Percentiles rank a stretch among this genome's conserved stretches.
Conservation (phyloP, 495 filamentous ascomycete genomes). For the Aspergillus sclerotioniger region DNA sequence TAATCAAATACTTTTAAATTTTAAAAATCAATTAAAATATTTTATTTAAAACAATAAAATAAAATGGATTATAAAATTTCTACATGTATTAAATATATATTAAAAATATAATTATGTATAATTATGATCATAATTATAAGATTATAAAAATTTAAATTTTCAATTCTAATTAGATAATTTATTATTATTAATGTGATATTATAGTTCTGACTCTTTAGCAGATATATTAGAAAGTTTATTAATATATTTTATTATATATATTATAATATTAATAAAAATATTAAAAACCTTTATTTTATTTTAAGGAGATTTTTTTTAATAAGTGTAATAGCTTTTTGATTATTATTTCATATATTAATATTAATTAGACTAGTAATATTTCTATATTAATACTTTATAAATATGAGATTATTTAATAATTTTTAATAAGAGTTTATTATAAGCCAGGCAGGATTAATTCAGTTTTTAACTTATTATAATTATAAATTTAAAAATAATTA, state of each 20-base stretch:
- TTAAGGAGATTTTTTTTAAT: not conserved
- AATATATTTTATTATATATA: slow-evolving; percentile 2
- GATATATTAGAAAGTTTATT: slow-evolving; percentile 1
- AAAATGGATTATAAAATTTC: not conserved
- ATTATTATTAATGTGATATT: not conserved
- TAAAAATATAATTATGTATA: not conserved
- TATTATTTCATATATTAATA: no score
- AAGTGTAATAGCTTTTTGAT: slow-evolving; percentile 4
- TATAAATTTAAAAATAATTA: not conserved
- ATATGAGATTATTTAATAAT: not conserved
- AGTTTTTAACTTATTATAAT: no score
- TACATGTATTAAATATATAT: slow-evolving; percentile 4
- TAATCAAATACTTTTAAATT: not conserved
- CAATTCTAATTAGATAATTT: not conserved
- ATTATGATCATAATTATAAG: not conserved
- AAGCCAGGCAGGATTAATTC: no score
- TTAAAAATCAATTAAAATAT: not conserved
- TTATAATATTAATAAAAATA: not conserved
- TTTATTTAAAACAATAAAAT: not conserved
- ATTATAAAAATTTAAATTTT: not conserved
- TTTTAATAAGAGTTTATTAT: no score
- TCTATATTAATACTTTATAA: no score
- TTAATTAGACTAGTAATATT: no score
- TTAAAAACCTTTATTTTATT: not conserved
- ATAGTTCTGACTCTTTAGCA: not conserved